Evolutionary conservation across 106 monocot genomes (phyloP).

Genomic region (Phalaenopsis equestris): DNA sequence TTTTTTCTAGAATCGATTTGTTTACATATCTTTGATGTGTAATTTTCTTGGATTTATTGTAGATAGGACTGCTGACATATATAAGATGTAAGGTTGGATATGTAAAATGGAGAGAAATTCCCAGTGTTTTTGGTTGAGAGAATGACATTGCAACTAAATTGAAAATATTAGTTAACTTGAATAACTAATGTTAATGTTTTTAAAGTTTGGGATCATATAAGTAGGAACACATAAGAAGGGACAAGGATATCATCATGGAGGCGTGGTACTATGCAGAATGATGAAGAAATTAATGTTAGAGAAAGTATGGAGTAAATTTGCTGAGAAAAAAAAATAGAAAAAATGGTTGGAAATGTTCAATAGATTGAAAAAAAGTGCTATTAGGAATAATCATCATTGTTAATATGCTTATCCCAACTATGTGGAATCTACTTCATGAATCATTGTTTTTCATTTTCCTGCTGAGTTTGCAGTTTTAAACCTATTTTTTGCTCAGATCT

Average conservation of each 20-base stretch:
- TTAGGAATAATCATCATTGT: neutral
- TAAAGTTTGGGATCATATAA: neutral
- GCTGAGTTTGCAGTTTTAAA: no score
- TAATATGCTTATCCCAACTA: no score
- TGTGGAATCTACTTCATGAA: no score
- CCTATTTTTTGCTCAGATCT: no score
- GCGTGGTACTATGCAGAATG: neutral
- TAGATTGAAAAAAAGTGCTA: neutral
- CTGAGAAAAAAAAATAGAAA: neutral
- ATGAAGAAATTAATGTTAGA: neutral
- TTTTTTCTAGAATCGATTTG: no score
- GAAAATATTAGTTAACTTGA: neutral
- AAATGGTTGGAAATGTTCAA: neutral
- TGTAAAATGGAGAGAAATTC: no score
- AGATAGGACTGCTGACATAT: no score
- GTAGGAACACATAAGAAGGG: neutral
- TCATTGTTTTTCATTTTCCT: no score
- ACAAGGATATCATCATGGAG: neutral
- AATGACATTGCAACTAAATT: neutral
- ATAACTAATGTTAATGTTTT: neutral
- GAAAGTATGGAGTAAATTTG: neutral
- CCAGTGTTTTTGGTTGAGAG: neutral
- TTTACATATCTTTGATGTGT: no score
- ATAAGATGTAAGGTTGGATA: no score
- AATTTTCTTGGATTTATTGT: no score